A percentile compares a stretch with the other conserved stretches of the same genome.
Conservation (phyloP, 148 eudicot species). For the Camellia granthamiana region DNA sequence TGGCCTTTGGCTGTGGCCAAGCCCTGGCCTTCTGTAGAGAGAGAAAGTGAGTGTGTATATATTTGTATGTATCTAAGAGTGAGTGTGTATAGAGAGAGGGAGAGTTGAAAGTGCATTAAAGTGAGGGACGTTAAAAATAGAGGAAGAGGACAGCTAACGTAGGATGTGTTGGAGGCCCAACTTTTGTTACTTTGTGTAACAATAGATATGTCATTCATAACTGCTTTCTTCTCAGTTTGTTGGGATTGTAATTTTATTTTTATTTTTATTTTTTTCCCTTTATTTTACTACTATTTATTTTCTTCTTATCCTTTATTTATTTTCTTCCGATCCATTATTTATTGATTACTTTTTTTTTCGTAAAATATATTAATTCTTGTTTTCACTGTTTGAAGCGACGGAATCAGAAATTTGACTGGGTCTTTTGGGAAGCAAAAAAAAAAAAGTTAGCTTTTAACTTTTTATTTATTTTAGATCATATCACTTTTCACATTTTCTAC, state of each 20-base stretch:
- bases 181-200: constrained; percentile 20
- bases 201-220: constrained; percentile 20
- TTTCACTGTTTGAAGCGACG: no score
- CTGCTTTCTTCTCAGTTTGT: constrained; percentile 5
- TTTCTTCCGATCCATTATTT: neutral
- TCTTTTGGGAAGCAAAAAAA: no score
- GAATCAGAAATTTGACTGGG: no score
- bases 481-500: no score
- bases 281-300: neutral
- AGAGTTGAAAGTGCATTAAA: constrained; percentile 6
- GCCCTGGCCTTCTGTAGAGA: constrained; percentile 4
- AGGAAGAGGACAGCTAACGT: constrained; percentile 22
- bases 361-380: no score
- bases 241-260: constrained; percentile 5
- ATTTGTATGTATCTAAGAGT: neutral
- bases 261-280: neutral
- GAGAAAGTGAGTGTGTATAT: constrained; percentile 5
- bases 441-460: no score
- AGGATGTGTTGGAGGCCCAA: constrained; percentile 6
- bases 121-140: constrained; percentile 15
- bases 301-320: neutral
- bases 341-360: neutral
- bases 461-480: no score
- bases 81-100: neutral
- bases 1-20: constrained; percentile 14